A percentile compares a stretch with the other conserved stretches of the same genome.
phyloP scores from a whole-genome alignment of 2,329 filamentous ascomycete species.

The Mycosphaerelloides madeirae region DNA sequence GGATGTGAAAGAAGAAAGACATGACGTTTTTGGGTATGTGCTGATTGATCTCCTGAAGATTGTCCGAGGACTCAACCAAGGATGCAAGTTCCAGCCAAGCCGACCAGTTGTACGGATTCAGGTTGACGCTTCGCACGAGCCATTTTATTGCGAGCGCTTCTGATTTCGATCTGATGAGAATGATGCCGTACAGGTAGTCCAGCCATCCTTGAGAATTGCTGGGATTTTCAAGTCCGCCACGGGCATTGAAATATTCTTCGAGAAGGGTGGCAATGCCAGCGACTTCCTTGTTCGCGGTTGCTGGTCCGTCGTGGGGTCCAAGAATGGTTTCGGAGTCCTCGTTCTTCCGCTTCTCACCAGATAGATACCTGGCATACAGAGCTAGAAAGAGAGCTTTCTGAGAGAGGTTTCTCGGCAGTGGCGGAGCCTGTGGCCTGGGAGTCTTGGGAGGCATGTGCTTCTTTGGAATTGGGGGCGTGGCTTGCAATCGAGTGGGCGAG shows the following conservation, averaged over 20 bases:
- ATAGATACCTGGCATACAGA: conserved; percentile 85
- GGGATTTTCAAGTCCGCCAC: conserved; percentile 36
- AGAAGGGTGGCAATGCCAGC: conserved; percentile 69
- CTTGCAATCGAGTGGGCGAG: conserved; percentile 49
- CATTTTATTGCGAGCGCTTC: conserved; percentile 78
- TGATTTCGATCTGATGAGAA: conserved; percentile 85
- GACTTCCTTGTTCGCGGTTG: conserved; percentile 79
- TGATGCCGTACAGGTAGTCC: conserved; percentile 86
- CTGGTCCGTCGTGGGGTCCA: conserved; percentile 83
- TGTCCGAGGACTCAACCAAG: conserved; percentile 72
- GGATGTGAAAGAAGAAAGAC: conserved; percentile 88
- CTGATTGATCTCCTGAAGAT: conserved; percentile 54
- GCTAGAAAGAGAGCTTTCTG: conserved; percentile 90
- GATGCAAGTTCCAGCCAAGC: conserved; percentile 90
- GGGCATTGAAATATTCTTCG: conserved; percentile 72
- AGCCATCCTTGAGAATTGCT: conserved; percentile 72
- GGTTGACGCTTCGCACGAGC: conserved; percentile 80
- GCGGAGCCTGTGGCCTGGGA: conserved; percentile 27
- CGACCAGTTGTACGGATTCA: conserved; percentile 94
- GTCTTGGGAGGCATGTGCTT: conserved; percentile 19
- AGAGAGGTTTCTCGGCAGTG: conserved; percentile 52
- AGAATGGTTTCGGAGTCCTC: conserved; percentile 97
- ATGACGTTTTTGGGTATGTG: conserved; percentile 85
- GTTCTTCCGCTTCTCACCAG: conserved; percentile 92
- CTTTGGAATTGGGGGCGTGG: conserved; percentile 4